Evolutionary conservation across 2,329 filamentous ascomycete genomes (phyloP).

Genomic region (Aspergillus phoenicis): DNA sequence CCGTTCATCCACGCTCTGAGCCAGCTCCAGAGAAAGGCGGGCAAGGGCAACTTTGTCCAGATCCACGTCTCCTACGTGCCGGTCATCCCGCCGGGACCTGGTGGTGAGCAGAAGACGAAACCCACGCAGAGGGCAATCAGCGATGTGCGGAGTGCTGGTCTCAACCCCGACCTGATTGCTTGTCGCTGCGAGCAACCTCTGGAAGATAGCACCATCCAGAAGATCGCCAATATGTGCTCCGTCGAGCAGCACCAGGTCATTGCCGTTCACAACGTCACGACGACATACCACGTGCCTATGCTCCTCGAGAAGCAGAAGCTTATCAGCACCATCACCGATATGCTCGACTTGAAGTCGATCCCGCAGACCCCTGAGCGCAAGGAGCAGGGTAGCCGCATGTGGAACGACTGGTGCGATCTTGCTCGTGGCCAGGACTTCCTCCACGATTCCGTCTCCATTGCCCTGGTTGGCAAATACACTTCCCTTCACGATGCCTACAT

Average conservation of each 20-base stretch:
- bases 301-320: conserved; percentile 83
- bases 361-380: conserved; percentile 57
- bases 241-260: conserved; percentile 83
- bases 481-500: conserved; percentile 84
- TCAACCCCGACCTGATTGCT: conserved; percentile 79
- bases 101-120: conserved; percentile 88
- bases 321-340: conserved; percentile 64
- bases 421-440: conserved; percentile 68
- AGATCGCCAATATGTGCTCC: conserved; percentile 88
- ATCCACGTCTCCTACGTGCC: conserved; percentile 83
- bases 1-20: conserved; percentile 86
- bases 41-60: conserved; percentile 79
- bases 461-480: conserved; percentile 89
- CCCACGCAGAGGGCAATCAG: conserved; percentile 91
- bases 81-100: conserved; percentile 51
- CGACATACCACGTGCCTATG: conserved; percentile 93
- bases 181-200: conserved; percentile 84
- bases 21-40: conserved; percentile 72
- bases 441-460: conserved; percentile 74
- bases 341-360: conserved; percentile 66
- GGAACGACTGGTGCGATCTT: conserved; percentile 75
- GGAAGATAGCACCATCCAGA: conserved; percentile 72
- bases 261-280: conserved; percentile 81
- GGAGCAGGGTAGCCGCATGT: conserved; percentile 68
- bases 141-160: conserved; percentile 77